Evolutionary conservation across 768 basidiomycete species (phyloP).

Genomic region (Floccularia luteovirens): DNA sequence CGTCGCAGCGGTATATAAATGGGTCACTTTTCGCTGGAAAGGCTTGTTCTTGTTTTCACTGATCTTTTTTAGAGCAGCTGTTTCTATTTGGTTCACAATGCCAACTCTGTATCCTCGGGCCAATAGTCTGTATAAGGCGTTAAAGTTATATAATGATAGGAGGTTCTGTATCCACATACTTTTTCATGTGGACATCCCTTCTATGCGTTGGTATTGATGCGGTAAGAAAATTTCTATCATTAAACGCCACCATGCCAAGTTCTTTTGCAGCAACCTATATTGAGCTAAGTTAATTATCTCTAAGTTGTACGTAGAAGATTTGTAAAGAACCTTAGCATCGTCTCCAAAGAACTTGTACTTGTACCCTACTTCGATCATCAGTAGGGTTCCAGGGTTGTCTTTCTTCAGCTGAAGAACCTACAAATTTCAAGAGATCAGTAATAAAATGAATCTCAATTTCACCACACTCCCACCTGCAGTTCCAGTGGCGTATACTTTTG

Average conservation of each 20-base stretch:
- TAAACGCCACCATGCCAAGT: conserved; percentile 71
- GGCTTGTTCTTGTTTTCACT: conserved; percentile 66
- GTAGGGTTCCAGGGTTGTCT: conserved; percentile 54
- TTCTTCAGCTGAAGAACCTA: conserved; percentile 54
- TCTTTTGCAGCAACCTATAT: conserved; percentile 63
- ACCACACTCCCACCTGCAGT: conserved; percentile 39
- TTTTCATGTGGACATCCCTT: conserved; percentile 66
- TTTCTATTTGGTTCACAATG: conserved; percentile 76
- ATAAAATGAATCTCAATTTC: neutral
- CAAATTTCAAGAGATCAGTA: neutral
- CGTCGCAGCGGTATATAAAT: conserved; percentile 86
- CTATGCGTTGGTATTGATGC: conserved; percentile 71
- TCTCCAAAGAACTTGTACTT: conserved; percentile 80
- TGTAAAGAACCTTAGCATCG: conserved; percentile 57
- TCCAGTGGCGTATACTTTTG: conserved; percentile 73
- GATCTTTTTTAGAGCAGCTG: conserved; percentile 82
- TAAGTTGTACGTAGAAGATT: conserved; percentile 3
- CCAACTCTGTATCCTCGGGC: conserved; percentile 80
- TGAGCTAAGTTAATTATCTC: conserved; percentile 2
- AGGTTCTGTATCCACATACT: conserved; percentile 32
- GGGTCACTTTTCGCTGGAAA: conserved; percentile 68
- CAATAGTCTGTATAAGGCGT: conserved; percentile 38
- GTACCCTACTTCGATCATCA: conserved; percentile 83
- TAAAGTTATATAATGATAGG: neutral
- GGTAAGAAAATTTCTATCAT: conserved; percentile 63